Percentiles rank a stretch among this genome's conserved stretches.
These are phyloP conservation scores for Nakazawaea populi DNA, from an alignment of 805 yeast species.

Conservation along the genomic window DNA sequence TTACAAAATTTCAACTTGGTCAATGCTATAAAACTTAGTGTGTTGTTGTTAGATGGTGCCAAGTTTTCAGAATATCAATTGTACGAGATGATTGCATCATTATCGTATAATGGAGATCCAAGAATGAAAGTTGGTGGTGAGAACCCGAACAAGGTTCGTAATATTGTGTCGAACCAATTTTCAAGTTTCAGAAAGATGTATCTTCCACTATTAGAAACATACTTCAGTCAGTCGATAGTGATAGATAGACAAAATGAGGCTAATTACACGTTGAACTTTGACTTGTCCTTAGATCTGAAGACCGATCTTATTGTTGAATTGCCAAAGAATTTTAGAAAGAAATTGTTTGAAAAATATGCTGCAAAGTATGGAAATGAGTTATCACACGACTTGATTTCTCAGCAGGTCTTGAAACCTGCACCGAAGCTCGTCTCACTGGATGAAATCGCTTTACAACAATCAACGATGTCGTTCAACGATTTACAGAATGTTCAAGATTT, in stretches of 20 bases:
- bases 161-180: slow-evolving; percentile 78
- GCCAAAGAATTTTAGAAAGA: slow-evolving; percentile 43
- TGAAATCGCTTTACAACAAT: background rate
- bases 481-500: slow-evolving; percentile 17
- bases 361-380: slow-evolving; percentile 18
- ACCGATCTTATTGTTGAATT: slow-evolving; percentile 41
- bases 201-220: slow-evolving; percentile 48
- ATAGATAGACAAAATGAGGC: slow-evolving; percentile 19
- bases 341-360: slow-evolving; percentile 25
- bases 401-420: slow-evolving; percentile 14
- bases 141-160: slow-evolving; percentile 80
- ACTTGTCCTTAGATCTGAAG: slow-evolving; percentile 26
- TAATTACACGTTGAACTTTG: slow-evolving; percentile 19
- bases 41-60: slow-evolving; percentile 42
- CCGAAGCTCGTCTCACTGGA: slow-evolving; percentile 6
- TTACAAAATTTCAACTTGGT: slow-evolving; percentile 72
- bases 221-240: slow-evolving; percentile 27
- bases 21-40: slow-evolving; percentile 68
- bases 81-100: slow-evolving; percentile 68
- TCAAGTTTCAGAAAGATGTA: slow-evolving; percentile 66
- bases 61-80: slow-evolving; percentile 45
- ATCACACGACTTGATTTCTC: slow-evolving; percentile 24
- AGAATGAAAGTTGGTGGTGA: slow-evolving; percentile 85
- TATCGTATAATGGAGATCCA: slow-evolving; percentile 88
- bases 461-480: slow-evolving; percentile 19